A percentile compares a stretch with the other conserved stretches of the same genome.
These are phyloP conservation scores for Curvularia lunata DNA, from an alignment of 2,329 filamentous ascomycete genomes.

Conservation along the genomic window DNA sequence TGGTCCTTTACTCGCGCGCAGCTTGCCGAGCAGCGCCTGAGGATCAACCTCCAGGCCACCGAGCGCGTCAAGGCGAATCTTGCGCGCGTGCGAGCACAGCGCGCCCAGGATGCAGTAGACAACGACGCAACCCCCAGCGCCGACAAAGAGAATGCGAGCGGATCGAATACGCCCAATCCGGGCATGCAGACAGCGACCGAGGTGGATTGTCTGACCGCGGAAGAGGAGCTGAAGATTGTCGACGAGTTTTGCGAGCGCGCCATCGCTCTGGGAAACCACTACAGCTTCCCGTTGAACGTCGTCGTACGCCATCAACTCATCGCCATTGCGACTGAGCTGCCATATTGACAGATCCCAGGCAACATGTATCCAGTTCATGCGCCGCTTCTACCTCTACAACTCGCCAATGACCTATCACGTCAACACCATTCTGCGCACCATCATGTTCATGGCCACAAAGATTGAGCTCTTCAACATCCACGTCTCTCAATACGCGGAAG, in stretches of 20 bases:
- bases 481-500: conserved; percentile 62
- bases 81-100: conserved; percentile 54
- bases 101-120: conserved; percentile 41
- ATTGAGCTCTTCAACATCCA: conserved; percentile 83
- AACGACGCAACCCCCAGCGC: conserved; percentile 32
- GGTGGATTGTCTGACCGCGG: conserved; percentile 80
- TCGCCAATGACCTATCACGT: conserved; percentile 96
- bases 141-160: conserved; percentile 44
- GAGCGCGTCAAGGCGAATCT: conserved; percentile 68
- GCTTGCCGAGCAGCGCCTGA: conserved; percentile 72
- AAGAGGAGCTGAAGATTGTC: conserved; percentile 83
- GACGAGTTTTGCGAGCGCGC: conserved; percentile 75
- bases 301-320: conserved; percentile 52
- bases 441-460: conserved; percentile 92
- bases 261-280: conserved; percentile 62
- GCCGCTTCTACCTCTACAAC: conserved; percentile 94
- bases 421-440: conserved; percentile 84
- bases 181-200: conserved; percentile 47
- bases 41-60: conserved; percentile 80
- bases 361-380: conserved; percentile 87
- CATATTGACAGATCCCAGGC: conserved; percentile 54
- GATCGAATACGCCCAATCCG: conserved; percentile 34
- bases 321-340: not conserved
- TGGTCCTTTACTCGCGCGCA: conserved; percentile 88
- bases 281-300: conserved; percentile 66